Base-by-base conservation (phyloP, 805 yeast genomes). In the Torulaspora franciscae region DNA sequence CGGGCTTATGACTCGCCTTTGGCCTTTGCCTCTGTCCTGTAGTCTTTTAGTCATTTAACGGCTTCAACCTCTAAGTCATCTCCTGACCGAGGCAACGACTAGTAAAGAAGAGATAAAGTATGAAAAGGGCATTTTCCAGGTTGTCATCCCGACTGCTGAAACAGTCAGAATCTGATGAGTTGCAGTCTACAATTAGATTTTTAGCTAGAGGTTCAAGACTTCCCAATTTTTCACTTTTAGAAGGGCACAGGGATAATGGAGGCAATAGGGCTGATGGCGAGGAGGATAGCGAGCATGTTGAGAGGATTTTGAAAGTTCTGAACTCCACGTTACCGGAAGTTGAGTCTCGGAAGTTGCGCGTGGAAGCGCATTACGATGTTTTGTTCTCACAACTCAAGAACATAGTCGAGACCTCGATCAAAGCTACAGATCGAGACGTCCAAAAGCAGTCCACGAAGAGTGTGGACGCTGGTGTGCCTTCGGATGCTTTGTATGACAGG, bases 301-400 rank as follows among this genome's bases (percentile, higher is more conserved):
- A 62, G 7, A 52, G 55, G 22, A 48, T 64, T 11, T 45, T 61
- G 8, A 55, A 55, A 23, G 41, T 59, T 4, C 43, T 64, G 29
- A 64, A 64, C 46, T 49, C 59, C 3, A 55, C 58, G 13, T 48
- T 64, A 34, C 64, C 65, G 1, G 55, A 56, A 22, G 55, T 54
- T 6, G 55, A 57, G 6, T 27, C 37, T 3, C 49, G 54, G 27
- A 56, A 50, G 38, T 46, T 43, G 36, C 53, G 49, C 19, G 55
- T 61, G 4, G 56, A 61, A 17, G 49, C 51, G 1, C 67, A 64
- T 46, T 62, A 62, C 41, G 57, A 62, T 32, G 38, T 59, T 6
- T 50, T 59, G 23, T 56, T 59, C 47, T 46, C 55, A 7, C 57
- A 59, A 19, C 41, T 64, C 43, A 57, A 54, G 36, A 51, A 49